phyloP scores from a whole-genome alignment of 176 grass and related monocot species.

The Pontederia crassipes region DNA sequence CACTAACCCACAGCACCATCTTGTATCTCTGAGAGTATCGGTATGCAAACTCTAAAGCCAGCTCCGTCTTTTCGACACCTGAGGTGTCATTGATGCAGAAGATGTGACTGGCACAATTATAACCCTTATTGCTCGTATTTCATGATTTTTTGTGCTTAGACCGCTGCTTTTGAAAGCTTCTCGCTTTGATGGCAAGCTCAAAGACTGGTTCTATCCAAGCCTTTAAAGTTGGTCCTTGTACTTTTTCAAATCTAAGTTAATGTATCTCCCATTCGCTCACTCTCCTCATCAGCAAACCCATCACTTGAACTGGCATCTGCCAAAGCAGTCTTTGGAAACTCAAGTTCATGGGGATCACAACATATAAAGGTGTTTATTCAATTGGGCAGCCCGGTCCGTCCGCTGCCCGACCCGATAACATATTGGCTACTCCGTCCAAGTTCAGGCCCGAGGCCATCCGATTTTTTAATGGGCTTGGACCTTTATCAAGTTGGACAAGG shows the following conservation, averaged over 20 bases:
- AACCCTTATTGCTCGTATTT: slow-evolving; percentile 42
- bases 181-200: slow-evolving; percentile 59
- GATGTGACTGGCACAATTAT: slow-evolving; percentile 31
- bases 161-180: slow-evolving; percentile 69
- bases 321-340: slow-evolving; percentile 37
- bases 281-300: slow-evolving; percentile 86
- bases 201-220: slow-evolving; percentile 96
- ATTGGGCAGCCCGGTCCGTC: no score
- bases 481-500: no score
- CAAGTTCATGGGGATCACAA: slow-evolving; percentile 58
- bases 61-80: slow-evolving; percentile 83
- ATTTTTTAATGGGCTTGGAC: no score
- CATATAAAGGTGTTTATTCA: slow-evolving; percentile 31
- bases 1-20: slow-evolving; percentile 90
- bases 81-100: slow-evolving; percentile 63
- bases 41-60: slow-evolving; percentile 88
- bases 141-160: slow-evolving; percentile 65
- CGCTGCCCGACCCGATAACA: no score
- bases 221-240: slow-evolving; percentile 89
- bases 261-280: slow-evolving; percentile 67
- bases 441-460: no score
- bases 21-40: slow-evolving; percentile 89
- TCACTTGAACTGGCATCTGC: slow-evolving; percentile 60
- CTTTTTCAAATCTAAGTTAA: slow-evolving; percentile 84
- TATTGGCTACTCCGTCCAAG: no score